These are phyloP conservation scores for Chiua virens DNA, from an alignment of 768 basidiomycete species.

Conservation along the genomic window DNA sequence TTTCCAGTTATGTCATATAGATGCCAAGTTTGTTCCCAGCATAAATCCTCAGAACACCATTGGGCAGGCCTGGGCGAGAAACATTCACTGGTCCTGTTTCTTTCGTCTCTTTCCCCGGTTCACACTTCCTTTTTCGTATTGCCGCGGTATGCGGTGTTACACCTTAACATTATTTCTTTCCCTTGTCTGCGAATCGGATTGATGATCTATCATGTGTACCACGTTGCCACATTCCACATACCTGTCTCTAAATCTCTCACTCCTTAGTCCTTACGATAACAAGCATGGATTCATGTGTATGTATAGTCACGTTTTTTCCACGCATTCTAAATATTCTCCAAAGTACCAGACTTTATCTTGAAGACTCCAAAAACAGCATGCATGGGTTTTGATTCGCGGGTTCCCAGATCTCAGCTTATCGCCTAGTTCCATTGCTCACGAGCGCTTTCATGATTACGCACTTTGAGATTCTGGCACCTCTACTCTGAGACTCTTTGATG, in stretches of 20 bases:
- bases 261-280: not conserved
- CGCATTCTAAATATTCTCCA: constrained; percentile 5
- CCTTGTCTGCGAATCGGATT: not conserved
- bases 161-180: constrained; percentile 25
- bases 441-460: no score
- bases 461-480: no score
- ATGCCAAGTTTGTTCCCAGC: no score
- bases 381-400: no score
- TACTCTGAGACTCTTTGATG: no score
- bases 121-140: no score
- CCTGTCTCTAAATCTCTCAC: not conserved
- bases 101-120: no score
- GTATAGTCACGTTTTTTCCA: constrained; percentile 30
- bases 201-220: not conserved
- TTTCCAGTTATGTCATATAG: no score
- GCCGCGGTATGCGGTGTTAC: no score
- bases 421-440: no score
- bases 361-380: no score
- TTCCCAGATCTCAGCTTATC: no score
- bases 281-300: not conserved
- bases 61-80: not conserved
- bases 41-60: not conserved
- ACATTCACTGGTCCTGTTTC: constrained; percentile 17
- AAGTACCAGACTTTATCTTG: not conserved
- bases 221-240: not conserved